Conservation (phyloP, 1,139 yeast genomes). For the Pichia sp. region DNA sequence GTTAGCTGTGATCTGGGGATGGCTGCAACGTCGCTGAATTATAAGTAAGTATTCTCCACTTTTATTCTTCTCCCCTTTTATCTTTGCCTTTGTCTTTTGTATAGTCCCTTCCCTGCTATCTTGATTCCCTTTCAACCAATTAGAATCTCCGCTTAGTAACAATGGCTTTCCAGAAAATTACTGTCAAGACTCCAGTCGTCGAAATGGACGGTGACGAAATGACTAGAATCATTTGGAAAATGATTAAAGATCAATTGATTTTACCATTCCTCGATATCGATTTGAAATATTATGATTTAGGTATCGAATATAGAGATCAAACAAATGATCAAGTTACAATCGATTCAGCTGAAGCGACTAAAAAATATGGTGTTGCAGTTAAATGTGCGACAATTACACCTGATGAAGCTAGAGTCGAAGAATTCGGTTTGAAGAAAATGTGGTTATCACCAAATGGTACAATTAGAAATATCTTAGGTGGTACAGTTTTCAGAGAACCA, state of each 20-base stretch:
- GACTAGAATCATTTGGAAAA: slow-evolving; percentile 79
- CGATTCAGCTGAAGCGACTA: slow-evolving; percentile 72
- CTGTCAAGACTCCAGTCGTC: slow-evolving; percentile 65
- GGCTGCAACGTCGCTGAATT: too few species aligned
- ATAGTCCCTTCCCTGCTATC: not conserved
- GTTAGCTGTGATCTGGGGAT: too few species aligned
- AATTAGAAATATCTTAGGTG: slow-evolving; percentile 71
- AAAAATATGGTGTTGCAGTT: slow-evolving; percentile 71
- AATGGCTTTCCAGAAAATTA: slow-evolving; percentile 42
- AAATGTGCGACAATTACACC: slow-evolving; percentile 87
- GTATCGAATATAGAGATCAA: slow-evolving; percentile 61
- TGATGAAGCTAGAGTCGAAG: slow-evolving; percentile 74
- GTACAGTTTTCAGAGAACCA: slow-evolving; percentile 80
- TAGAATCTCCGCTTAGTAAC: not conserved
- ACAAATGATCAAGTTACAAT: slow-evolving; percentile 67
- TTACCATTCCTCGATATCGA: slow-evolving; percentile 66
- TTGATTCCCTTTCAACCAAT: not conserved
- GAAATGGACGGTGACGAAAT: slow-evolving; percentile 84
- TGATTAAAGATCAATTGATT: slow-evolving; percentile 63
- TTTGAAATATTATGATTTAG: slow-evolving; percentile 68
- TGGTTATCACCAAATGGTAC: slow-evolving; percentile 86
- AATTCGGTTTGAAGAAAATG: slow-evolving; percentile 69
- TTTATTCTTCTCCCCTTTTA: too few species aligned
- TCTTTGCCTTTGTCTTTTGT: not conserved
- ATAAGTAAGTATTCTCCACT: too few species aligned